Evolutionary conservation across 768 basidiomycete genomes (phyloP), one percentile per base, ranked within the genome.

Genomic region (Boletus eberwhitei): DNA sequence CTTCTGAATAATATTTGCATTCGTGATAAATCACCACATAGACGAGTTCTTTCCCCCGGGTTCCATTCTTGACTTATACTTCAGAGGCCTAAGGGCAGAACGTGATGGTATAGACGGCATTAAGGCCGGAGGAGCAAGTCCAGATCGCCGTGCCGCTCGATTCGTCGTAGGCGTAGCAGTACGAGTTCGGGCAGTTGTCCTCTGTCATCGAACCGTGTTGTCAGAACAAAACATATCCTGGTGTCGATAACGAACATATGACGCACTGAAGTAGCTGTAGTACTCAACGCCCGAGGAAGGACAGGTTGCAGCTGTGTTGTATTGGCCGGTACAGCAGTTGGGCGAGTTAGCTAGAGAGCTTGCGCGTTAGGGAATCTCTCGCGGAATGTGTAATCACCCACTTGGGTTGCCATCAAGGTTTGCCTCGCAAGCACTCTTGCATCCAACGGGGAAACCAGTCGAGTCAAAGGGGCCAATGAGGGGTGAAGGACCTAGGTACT

Each of bases 251-350:
- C 13, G 36, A 46, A 26, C 26, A 36, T 43, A 41, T 36, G 9
- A 62, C 65, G 50, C 38, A 77, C 79, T 82, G 70, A 80, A 81
- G 68, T 77, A 81, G 50, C 57, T 65, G 60, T 77, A 77, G 60
- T 69, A 74, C 19, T 49, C 57, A 9, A 76, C 74, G 21, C 73
- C 73, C 4, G 79, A 79, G 13, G 73, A 58, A 14, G 83, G 85
- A 65, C 86, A 87, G 0, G 83, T 85, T 11, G 62, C 68, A 1
- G 82, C 68, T 5, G 80, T 83, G 65, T 67, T 70, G 68, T 78
- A 73, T 39, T 64, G 67, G 11, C 87, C 87, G 16, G 78, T 78
- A 73, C 86, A 88, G 68, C 86, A 87, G 62, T 86, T 84, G 5
- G 76, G 68, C 22, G 83, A 84, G 70, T 87, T 78, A 34, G 59